Evolutionary conservation across 2,329 filamentous ascomycete genomes (phyloP).

Genomic region (Aspergillus piperis): DNA sequence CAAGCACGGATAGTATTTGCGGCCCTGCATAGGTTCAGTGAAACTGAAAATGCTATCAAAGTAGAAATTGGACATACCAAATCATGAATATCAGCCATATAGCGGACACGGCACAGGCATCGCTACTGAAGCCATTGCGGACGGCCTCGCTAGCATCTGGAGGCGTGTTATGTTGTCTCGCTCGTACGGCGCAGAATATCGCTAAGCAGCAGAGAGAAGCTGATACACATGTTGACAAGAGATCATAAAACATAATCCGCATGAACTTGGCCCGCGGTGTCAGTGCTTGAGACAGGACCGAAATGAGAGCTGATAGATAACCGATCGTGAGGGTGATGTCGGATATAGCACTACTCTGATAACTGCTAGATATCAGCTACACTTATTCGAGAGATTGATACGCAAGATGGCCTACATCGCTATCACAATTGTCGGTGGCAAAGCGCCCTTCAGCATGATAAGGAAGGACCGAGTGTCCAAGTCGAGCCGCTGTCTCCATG

Average conservation of each 20-base stretch:
- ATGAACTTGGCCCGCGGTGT: conserved; percentile 71
- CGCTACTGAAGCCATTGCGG: conserved; percentile 61
- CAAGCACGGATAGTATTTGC: conserved; percentile 66
- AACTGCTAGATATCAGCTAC: conserved; percentile 21
- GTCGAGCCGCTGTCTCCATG: conserved; percentile 28
- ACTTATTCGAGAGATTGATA: neutral
- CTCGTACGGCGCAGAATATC: conserved; percentile 66
- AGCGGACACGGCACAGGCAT: conserved; percentile 66
- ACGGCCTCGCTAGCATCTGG: conserved; percentile 29
- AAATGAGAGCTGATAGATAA: conserved; percentile 66
- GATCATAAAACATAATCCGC: conserved; percentile 65
- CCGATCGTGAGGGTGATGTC: conserved; percentile 43
- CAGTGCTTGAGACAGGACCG: conserved; percentile 63
- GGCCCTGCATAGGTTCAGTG: conserved; percentile 33
- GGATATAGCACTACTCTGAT: conserved; percentile 58
- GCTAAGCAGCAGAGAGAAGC: conserved; percentile 63
- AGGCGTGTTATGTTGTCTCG: conserved; percentile 59
- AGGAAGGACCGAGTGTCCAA: conserved; percentile 29
- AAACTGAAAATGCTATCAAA: neutral
- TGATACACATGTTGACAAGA: conserved; percentile 58
- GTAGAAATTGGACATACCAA: conserved; percentile 44
- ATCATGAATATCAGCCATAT: conserved; percentile 71
- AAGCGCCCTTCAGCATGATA: conserved; percentile 52
- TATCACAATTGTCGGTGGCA: conserved; percentile 58
- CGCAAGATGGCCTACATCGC: conserved; percentile 52